These are phyloP conservation scores for Salix exigua DNA, from an alignment of 345 rosid genomes.

Conservation along the genomic window DNA sequence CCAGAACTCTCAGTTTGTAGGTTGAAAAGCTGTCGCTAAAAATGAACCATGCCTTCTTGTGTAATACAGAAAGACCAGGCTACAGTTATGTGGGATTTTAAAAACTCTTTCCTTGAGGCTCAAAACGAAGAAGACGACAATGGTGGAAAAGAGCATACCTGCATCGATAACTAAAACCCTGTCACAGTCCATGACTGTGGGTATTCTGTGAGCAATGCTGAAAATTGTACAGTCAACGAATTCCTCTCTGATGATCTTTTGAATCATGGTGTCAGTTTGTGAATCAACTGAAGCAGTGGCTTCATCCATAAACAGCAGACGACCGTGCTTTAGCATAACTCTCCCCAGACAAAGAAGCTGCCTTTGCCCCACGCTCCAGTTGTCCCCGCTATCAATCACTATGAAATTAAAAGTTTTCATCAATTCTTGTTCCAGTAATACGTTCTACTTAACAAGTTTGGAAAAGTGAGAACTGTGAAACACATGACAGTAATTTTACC, in stretches of 20 bases:
- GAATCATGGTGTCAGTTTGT: slow-evolving; percentile 79
- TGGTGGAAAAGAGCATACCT: slow-evolving; percentile 31
- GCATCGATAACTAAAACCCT: slow-evolving; percentile 83
- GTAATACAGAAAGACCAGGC: background rate
- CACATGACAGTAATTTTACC: slow-evolving; percentile 33
- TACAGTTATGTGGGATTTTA: background rate
- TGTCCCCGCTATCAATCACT: slow-evolving; percentile 94
- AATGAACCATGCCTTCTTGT: background rate
- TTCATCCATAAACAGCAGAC: slow-evolving; percentile 82
- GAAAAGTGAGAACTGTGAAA: background rate
- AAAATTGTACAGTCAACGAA: slow-evolving; percentile 76
- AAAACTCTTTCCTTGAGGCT: background rate
- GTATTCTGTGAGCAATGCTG: slow-evolving; percentile 96
- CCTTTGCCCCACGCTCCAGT: slow-evolving; percentile 98
- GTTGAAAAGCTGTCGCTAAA: background rate
- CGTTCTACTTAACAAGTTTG: background rate
- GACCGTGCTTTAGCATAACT: slow-evolving; percentile 80
- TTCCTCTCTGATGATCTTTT: slow-evolving; percentile 85
- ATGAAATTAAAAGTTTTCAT: background rate
- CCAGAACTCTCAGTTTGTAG: background rate
- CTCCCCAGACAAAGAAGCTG: slow-evolving; percentile 91
- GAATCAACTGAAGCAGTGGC: slow-evolving; percentile 98
- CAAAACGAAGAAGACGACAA: background rate
- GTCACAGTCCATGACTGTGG: slow-evolving; percentile 95
- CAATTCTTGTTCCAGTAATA: background rate